Conservation (phyloP, 129 eudicot genomes). For the Gnaphalium uliginosum region DNA sequence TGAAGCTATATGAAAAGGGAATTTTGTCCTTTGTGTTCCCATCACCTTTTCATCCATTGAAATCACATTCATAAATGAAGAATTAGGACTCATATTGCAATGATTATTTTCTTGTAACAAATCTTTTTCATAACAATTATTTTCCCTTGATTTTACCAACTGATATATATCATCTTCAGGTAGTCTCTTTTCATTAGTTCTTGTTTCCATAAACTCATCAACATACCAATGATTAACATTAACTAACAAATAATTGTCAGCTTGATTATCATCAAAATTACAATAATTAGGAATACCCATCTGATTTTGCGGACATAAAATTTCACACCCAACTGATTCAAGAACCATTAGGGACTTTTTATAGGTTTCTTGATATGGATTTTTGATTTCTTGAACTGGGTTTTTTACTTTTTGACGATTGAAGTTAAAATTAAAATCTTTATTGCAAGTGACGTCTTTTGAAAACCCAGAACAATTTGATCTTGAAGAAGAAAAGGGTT, state of each 20-base stretch:
- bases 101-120: neutral
- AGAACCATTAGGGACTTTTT: neutral
- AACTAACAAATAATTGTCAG: conserved; percentile 54
- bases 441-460: conserved; percentile 52
- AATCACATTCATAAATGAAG: conserved; percentile 55
- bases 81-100: neutral
- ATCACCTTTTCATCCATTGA: conserved; percentile 33
- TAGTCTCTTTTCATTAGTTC: conserved; percentile 45
- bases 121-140: conserved; percentile 19
- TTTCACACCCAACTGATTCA: neutral
- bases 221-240: conserved; percentile 60
- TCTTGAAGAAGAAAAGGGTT: conserved; percentile 36
- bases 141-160: conserved; percentile 57
- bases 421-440: conserved; percentile 59
- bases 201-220: conserved; percentile 49
- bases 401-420: conserved; percentile 42
- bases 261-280: conserved; percentile 40
- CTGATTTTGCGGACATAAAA: neutral
- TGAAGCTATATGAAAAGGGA: conserved; percentile 70
- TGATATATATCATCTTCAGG: conserved; percentile 43
- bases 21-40: conserved; percentile 51
- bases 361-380: neutral
- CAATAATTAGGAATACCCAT: conserved; percentile 34
- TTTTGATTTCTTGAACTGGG: conserved; percentile 25
- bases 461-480: conserved; percentile 54